These are phyloP conservation scores for Penicillium sp. DNA, from an alignment of 2,329 filamentous ascomycete genomes.

Conservation along the genomic window DNA sequence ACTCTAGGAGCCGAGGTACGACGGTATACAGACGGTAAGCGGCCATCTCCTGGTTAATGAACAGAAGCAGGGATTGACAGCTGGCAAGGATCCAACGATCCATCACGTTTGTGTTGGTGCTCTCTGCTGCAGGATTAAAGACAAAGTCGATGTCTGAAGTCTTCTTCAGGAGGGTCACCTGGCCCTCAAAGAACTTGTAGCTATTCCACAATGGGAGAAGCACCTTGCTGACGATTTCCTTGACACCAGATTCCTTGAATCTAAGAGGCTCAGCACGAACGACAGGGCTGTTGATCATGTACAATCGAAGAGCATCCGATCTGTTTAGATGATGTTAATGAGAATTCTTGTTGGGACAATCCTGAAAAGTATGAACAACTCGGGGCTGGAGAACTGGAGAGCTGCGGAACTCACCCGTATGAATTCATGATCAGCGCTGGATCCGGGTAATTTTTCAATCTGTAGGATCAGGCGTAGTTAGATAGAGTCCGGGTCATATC, in stretches of 20 bases:
- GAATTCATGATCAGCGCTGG: constrained; percentile 77
- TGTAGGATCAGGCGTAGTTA: not conserved
- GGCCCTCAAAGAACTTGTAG: constrained; percentile 93
- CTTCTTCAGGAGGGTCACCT: constrained; percentile 84
- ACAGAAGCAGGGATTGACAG: constrained; percentile 85
- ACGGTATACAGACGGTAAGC: constrained; percentile 84
- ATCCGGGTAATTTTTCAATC: constrained; percentile 93
- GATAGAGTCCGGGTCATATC: not conserved
- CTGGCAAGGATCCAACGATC: constrained; percentile 93
- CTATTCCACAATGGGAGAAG: constrained; percentile 92
- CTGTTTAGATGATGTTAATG: constrained; percentile 32
- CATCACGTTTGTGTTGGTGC: constrained; percentile 85
- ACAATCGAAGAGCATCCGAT: constrained; percentile 88
- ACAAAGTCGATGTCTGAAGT: constrained; percentile 70
- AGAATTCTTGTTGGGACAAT: not conserved
- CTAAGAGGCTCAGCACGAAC: constrained; percentile 85
- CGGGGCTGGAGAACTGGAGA: not conserved
- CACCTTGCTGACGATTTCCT: constrained; percentile 91
- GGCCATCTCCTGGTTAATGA: constrained; percentile 88
- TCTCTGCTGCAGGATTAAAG: constrained; percentile 73
- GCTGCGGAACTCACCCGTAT: constrained; percentile 51
- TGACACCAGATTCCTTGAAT: constrained; percentile 89
- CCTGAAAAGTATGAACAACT: not conserved
- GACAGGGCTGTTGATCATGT: constrained; percentile 94
- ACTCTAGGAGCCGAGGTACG: constrained; percentile 73